Base-by-base conservation (phyloP, 345 rosid genomes). In the Aquilaria yunnanensis region DNA sequence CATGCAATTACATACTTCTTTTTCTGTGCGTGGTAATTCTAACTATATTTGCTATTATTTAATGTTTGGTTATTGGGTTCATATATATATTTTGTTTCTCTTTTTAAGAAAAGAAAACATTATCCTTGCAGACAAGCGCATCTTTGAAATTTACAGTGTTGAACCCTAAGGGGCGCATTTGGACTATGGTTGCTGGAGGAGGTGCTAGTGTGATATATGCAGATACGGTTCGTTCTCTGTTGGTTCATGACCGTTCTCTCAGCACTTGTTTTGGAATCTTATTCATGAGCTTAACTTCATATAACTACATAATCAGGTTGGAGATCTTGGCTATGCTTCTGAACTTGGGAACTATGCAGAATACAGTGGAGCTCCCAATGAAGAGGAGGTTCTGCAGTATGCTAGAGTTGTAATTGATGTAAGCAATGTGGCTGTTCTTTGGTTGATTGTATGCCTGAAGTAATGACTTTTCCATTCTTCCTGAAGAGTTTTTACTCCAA, bases 141-240 rank as follows among this genome's bases (percentile, higher is more conserved):
- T 90, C 98, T 41, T 80, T 94, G 84, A 94, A 90, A 74, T 90
- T 90, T 79, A 94, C 96, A 0, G 92, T 94, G 78, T 67, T 94
- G 80, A 94, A 94, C 72, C 97, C 99, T 51, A 80, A 81, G 72
- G 97, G 97, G 54, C 62, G 95, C 70, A 94, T 94, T 71, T 90
- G 97, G 97, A 88, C 90, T 50, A 86, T 87, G 97, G 99, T 90
- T 9, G 96, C 96, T 65, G 97, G 99, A 63, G 97, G 99, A 52
- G 99, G 99, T 73, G 99, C 99, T 65, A 90, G 97, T 75, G 99
- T 94, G 80, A 90, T 90, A 76, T 94, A 90, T 72, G 96, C 97
- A 0, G 97, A 88, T 69, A 93, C 96, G 0, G 96, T 92, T 71
- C 63, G 87, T 61, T 67, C 43, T 65, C 54, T 14, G 51, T 54